Evolutionary conservation across 164 flowering plant species (phyloP).

Genomic region (Magnolia sinica): DNA sequence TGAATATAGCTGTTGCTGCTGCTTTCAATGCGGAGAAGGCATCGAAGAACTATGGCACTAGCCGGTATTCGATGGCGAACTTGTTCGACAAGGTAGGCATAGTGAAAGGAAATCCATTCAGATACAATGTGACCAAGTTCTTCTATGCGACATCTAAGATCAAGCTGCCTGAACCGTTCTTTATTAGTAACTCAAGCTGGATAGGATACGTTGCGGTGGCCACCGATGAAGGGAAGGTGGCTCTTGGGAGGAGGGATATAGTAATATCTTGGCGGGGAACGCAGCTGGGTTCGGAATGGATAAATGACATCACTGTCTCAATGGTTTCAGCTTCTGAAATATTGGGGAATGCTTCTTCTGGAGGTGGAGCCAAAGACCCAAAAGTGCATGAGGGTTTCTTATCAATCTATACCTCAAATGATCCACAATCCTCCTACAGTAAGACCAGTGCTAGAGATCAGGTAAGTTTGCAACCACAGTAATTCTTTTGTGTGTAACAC

Average conservation of each 20-base stretch:
- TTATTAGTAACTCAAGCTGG: conserved; percentile 40
- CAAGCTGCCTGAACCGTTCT: conserved; percentile 31
- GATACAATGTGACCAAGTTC: conserved; percentile 34
- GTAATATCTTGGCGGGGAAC: conserved; percentile 52
- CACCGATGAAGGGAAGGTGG: conserved; percentile 40
- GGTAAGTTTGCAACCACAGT: conserved; percentile 18
- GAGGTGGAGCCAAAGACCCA: conserved; percentile 5
- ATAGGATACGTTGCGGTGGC: conserved; percentile 61
- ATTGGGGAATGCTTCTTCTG: neutral
- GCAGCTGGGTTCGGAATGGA: conserved; percentile 29
- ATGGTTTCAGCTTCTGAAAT: conserved; percentile 29
- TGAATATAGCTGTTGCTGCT: conserved; percentile 33
- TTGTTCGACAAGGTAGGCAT: conserved; percentile 30
- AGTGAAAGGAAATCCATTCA: conserved; percentile 14
- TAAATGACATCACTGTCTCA: conserved; percentile 29
- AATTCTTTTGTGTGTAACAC: no score
- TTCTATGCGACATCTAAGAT: conserved; percentile 38
- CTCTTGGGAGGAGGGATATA: conserved; percentile 43
- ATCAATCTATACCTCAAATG: conserved; percentile 41
- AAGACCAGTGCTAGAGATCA: conserved; percentile 44
- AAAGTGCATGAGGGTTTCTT: conserved; percentile 39
- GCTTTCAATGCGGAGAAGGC: conserved; percentile 33
- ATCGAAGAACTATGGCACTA: conserved; percentile 36
- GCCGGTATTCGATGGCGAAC: conserved; percentile 29
- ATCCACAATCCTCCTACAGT: conserved; percentile 31